Base-by-base conservation (phyloP, 1,284 basidiomycete genomes). In the Peniophora sp. region DNA sequence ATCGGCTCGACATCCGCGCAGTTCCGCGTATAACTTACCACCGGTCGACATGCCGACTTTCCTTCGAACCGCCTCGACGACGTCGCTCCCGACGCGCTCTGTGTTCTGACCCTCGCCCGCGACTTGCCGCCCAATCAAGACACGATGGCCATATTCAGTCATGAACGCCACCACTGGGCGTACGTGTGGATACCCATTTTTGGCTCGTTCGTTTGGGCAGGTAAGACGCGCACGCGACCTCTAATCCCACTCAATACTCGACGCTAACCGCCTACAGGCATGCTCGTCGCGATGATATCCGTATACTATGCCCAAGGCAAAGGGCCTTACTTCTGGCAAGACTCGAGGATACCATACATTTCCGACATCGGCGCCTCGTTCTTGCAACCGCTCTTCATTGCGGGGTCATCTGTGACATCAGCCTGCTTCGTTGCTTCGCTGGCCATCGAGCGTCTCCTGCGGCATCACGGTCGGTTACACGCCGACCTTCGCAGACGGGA, bases 321-420 rank as follows among this genome's bases (percentile, higher is more conserved):
- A 20, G 79, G 75, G 9, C 67, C 69, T 52, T 81, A 79, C 55
- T 66, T 69, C 3, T 68, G 73, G 18, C 63, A 69, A 63, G 74
- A 81, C 32, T 76, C 76, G 34, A 67, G 62, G 3, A 78, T 88
- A 49, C 79, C 81, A 11, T 88, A 84, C 63, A 87, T 88, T 47
- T 87, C 84, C 20, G 85, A 88, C 59, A 66, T 88, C 32, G 86
- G 82, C 18, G 86, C 85, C 20, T 75, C 75, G 57, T 70, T 74
- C 43, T 67, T 89, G 32, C 88, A 88, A 60, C 86, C 86, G 5
- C 70, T 89, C 24, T 89, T 89, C 60, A 68, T 88, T 42, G 67
- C 72, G 8, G 79, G 79, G 14, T 81, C 78, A 57, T 67, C 69
- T 35, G 72, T 86, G 51, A 86, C 85, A 2, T 81, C 74, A 1